Conservation (phyloP, 805 yeast species). For the Candida yuanshanica region DNA sequence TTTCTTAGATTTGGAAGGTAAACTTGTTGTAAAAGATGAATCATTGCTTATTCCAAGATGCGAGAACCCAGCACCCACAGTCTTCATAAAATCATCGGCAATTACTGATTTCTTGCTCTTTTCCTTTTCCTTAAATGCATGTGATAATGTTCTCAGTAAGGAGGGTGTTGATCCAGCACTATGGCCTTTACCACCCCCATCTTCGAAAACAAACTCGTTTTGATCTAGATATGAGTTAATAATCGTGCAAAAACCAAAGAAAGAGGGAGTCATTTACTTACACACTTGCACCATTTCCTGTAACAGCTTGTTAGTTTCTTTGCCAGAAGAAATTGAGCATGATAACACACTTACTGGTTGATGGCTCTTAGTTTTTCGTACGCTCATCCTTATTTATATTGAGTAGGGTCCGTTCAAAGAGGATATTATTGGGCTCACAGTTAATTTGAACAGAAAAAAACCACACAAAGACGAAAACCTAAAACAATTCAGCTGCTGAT, state of each 20-base stretch:
- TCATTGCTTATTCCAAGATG: slow-evolving; percentile 39
- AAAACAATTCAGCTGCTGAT: no score
- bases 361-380: slow-evolving; percentile 11
- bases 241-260: not conserved
- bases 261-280: slow-evolving; percentile 12
- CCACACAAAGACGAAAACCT: no score
- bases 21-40: slow-evolving; percentile 12
- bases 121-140: slow-evolving; percentile 22
- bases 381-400: slow-evolving; percentile 20
- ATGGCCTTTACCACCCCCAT: slow-evolving; percentile 63
- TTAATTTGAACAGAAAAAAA: no score
- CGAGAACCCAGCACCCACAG: slow-evolving; percentile 52
- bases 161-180: slow-evolving; percentile 40
- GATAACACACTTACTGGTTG: slow-evolving; percentile 15
- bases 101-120: slow-evolving; percentile 21
- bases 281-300: slow-evolving; percentile 37
- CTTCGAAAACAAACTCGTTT: slow-evolving; percentile 62
- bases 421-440: no score
- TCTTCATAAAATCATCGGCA: slow-evolving; percentile 30
- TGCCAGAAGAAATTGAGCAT: not conserved
- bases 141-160: slow-evolving; percentile 17
- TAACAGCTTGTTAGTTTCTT: slow-evolving; percentile 1
- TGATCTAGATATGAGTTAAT: slow-evolving; percentile 19
- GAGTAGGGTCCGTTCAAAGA: no score
- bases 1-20: slow-evolving; percentile 9